Conservation (phyloP, 345 rosid genomes). For the Triadica sebifera region DNA sequence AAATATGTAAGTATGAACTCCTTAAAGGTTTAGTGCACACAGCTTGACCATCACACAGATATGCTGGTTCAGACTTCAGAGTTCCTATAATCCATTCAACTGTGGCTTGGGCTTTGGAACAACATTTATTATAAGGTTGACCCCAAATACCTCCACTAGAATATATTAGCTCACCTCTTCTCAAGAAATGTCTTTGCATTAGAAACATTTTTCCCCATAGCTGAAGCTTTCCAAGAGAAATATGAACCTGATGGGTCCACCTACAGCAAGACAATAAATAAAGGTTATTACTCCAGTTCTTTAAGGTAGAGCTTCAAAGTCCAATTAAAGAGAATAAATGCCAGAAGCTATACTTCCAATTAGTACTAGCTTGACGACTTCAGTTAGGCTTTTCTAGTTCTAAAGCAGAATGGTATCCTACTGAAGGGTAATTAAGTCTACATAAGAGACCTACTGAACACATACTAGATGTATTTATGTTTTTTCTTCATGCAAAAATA, state of each 20-base stretch:
- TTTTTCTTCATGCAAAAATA: not conserved
- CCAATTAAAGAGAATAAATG: constrained; percentile 1
- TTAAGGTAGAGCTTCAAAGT: not conserved
- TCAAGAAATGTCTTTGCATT: constrained; percentile 95
- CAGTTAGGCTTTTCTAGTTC: not conserved
- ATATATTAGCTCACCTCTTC: constrained; percentile 55
- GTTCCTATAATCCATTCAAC: not conserved
- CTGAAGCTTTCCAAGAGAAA: constrained; percentile 98
- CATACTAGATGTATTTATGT: not conserved
- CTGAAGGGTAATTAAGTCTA: not conserved
- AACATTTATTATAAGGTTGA: not conserved
- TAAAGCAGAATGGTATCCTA: not conserved
- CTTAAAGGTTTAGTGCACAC: not conserved
- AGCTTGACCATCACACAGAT: not conserved
- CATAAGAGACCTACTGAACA: not conserved
- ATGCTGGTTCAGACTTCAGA: too few species aligned
- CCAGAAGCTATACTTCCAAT: not conserved
- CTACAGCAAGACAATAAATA: constrained; percentile 31
- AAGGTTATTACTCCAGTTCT: not conserved
- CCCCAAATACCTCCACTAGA: not conserved
- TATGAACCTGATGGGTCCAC: constrained; percentile 97
- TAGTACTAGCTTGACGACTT: not conserved
- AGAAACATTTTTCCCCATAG: constrained; percentile 95
- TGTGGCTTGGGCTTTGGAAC: not conserved
- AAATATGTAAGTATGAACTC: not conserved